These are phyloP conservation scores for Fusarium cicatricum DNA, from an alignment of 2,329 filamentous ascomycete species.

Conservation along the genomic window DNA sequence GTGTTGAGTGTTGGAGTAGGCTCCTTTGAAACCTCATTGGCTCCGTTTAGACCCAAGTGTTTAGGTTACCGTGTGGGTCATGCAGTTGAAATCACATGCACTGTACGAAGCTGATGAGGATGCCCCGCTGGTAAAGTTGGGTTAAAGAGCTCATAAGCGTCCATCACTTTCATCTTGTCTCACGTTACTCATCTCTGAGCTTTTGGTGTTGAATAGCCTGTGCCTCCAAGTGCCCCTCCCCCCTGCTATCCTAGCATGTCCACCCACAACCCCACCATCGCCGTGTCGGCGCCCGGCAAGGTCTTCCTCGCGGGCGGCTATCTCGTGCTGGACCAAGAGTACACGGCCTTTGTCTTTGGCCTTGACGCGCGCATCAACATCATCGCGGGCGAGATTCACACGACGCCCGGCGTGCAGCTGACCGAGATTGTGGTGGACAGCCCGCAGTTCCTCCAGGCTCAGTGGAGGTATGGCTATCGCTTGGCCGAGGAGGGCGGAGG, in stretches of 20 bases:
- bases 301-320: constrained; percentile 95
- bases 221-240: background rate
- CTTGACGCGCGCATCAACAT: constrained; percentile 74
- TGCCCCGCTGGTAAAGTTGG: constrained; percentile 29
- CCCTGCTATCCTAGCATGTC: constrained; percentile 20
- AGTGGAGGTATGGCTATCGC: constrained; percentile 88
- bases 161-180: background rate
- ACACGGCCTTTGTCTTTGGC: constrained; percentile 79
- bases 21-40: background rate
- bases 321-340: constrained; percentile 86
- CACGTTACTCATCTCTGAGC: background rate
- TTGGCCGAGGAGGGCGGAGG: constrained; percentile 76
- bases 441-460: constrained; percentile 87
- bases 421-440: constrained; percentile 85
- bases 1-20: background rate
- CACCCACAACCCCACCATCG: constrained; percentile 52
- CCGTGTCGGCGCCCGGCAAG: constrained; percentile 93
- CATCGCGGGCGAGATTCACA: constrained; percentile 64
- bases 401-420: constrained; percentile 69
- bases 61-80: constrained; percentile 25
- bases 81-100: constrained; percentile 4
- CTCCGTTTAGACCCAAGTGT: background rate
- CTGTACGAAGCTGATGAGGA: constrained; percentile 31
- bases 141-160: constrained; percentile 23
- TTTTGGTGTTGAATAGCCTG: no score